A percentile compares a stretch with the other conserved stretches of the same genome.
These are phyloP conservation scores for Teunomyces panamensis DNA, from an alignment of 805 yeast species.

Conservation along the genomic window DNA sequence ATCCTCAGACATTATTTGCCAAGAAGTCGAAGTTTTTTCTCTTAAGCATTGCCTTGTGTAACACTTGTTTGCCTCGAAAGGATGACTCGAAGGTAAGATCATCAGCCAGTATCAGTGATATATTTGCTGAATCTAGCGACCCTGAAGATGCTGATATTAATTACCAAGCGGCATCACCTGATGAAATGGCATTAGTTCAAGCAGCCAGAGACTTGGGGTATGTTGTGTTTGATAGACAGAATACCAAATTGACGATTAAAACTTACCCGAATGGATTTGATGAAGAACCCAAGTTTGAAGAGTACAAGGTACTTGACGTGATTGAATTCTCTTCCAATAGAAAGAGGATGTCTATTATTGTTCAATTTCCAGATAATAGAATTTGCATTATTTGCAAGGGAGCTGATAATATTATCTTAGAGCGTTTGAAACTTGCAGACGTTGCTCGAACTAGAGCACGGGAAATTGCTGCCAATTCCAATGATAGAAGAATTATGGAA, in stretches of 20 bases:
- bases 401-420: conserved; percentile 88
- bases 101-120: conserved; percentile 4
- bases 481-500: conserved; percentile 68
- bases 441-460: conserved; percentile 61
- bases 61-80: conserved; percentile 78
- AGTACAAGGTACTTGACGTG: conserved; percentile 71
- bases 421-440: conserved; percentile 57
- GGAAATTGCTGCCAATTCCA: conserved; percentile 58
- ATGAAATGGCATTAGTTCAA: conserved; percentile 86
- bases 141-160: conserved; percentile 38
- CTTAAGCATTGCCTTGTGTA: conserved; percentile 81
- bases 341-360: conserved; percentile 91
- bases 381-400: conserved; percentile 87
- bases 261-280: conserved; percentile 84
- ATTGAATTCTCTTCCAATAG: conserved; percentile 86
- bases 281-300: conserved; percentile 57
- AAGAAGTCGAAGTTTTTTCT: conserved; percentile 75
- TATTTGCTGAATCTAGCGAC: conserved; percentile 10
- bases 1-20: conserved; percentile 71
- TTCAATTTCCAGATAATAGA: conserved; percentile 70
- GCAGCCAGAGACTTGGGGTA: conserved; percentile 96
- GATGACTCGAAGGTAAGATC: conserved; percentile 6
- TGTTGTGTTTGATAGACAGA: conserved; percentile 70
- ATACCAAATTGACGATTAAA: conserved; percentile 59
- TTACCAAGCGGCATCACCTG: conserved; percentile 95